These are phyloP conservation scores for Backusella westeae DNA, from an alignment of 192 early-diverging fungal species.

Conservation along the genomic window DNA sequence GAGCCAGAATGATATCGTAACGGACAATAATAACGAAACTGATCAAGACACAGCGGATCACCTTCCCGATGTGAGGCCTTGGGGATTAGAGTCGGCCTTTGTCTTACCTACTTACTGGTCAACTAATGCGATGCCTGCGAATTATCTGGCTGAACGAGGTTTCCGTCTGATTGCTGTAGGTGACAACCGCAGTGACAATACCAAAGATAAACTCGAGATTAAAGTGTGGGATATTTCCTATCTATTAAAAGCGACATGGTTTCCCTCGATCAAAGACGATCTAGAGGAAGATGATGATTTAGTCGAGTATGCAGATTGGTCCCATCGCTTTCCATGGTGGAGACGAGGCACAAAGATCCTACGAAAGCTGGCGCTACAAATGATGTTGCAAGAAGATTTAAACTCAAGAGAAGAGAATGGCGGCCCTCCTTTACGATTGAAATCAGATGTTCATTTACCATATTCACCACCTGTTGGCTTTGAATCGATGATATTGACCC, in stretches of 20 bases:
- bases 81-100: conserved; percentile 28
- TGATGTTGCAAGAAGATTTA: background rate
- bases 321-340: conserved; percentile 26
- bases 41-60: background rate
- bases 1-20: background rate
- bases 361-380: conserved; percentile 7
- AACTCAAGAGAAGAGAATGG: background rate
- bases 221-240: conserved; percentile 31
- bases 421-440: background rate
- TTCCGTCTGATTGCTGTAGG: conserved; percentile 27
- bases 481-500: conserved; percentile 3
- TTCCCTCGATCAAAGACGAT: conserved; percentile 1
- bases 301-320: background rate
- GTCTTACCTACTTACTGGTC: conserved; percentile 11
- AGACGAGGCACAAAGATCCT: conserved; percentile 6
- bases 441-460: background rate
- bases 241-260: conserved; percentile 15
- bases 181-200: conserved; percentile 22
- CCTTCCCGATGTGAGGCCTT: conserved; percentile 9
- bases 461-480: conserved; percentile 6
- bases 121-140: background rate
- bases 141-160: conserved; percentile 15
- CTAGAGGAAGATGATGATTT: background rate
- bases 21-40: background rate
- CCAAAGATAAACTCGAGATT: conserved; percentile 23